Percentiles rank a stretch among this genome's conserved stretches.
Evolutionary conservation across 306 rosid genomes (phyloP).

Genomic region (Sicyos baderoa): DNA sequence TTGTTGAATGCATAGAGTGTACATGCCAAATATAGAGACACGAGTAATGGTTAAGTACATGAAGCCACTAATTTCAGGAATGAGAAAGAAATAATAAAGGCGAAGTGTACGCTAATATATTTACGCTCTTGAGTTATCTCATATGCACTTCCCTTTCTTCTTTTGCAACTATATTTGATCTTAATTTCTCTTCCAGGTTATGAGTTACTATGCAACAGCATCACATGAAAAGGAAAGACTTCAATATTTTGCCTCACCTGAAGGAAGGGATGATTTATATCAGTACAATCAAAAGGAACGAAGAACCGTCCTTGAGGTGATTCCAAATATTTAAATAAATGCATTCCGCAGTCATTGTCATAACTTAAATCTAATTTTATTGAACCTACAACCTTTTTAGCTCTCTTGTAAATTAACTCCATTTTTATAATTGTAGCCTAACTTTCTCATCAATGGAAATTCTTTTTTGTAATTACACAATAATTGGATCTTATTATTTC

Average conservation of each 20-base stretch:
- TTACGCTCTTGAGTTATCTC: not conserved
- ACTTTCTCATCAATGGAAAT: no score
- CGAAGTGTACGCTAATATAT: not conserved
- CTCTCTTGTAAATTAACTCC: no score
- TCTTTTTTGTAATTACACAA: no score
- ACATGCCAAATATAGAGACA: no score
- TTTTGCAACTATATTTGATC: not conserved
- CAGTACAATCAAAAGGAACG: conserved; percentile 91
- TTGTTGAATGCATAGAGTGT: no score
- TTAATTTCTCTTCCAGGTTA: conserved; percentile 44
- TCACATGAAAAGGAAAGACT: conserved; percentile 84
- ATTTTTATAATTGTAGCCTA: no score
- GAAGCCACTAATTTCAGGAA: no score
- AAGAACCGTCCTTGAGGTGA: conserved; percentile 86
- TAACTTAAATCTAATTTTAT: not conserved
- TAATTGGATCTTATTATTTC: no score
- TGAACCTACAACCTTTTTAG: no score
- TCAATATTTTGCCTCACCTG: conserved; percentile 80
- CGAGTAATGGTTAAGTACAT: no score
- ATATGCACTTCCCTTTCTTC: not conserved
- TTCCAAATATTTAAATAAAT: conserved; percentile 12
- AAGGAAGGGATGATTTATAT: conserved; percentile 94
- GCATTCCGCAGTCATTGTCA: not conserved
- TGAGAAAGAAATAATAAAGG: no score
- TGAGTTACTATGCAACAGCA: conserved; percentile 69